Conservation (phyloP, 257 asterid species). For the Anisodus acutangulus region DNA sequence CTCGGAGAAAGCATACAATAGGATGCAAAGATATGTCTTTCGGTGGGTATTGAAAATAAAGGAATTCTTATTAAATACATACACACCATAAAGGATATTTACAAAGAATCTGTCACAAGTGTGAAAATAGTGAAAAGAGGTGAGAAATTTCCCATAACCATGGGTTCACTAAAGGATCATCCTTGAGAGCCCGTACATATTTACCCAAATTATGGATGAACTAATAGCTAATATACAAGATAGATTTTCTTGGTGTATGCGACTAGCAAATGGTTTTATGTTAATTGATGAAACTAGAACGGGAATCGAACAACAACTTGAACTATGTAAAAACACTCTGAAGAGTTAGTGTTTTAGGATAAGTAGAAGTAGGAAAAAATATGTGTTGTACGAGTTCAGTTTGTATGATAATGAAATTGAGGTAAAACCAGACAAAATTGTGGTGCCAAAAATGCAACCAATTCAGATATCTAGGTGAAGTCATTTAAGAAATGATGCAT, state of each 20-base stretch:
- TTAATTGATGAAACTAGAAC: not conserved
- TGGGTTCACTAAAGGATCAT: not conserved
- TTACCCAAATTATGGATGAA: not conserved
- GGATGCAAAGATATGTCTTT: constrained; percentile 5
- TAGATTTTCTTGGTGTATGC: not conserved
- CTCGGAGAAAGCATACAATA: not conserved
- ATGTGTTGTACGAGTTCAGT: not conserved
- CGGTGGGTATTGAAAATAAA: not conserved
- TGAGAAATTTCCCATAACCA: not conserved
- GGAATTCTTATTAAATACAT: not conserved
- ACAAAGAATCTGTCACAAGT: constrained; percentile 16
- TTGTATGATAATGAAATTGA: not conserved
- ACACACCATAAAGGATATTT: not conserved
- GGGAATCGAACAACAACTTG: not conserved
- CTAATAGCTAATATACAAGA: not conserved
- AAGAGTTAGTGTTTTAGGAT: not conserved
- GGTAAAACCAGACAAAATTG: not conserved
- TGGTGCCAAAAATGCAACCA: not conserved
- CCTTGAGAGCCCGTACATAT: not conserved
- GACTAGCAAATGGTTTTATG: not conserved
- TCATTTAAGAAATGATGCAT: not conserved
- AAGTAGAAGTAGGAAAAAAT: constrained; percentile 11
- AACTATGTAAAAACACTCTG: not conserved
- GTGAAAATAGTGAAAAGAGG: not conserved
- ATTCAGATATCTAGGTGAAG: not conserved